Percentiles rank a stretch among this genome's conserved stretches.
Evolutionary conservation across 345 rosid species (phyloP).

Genomic region (Linum lewisii): DNA sequence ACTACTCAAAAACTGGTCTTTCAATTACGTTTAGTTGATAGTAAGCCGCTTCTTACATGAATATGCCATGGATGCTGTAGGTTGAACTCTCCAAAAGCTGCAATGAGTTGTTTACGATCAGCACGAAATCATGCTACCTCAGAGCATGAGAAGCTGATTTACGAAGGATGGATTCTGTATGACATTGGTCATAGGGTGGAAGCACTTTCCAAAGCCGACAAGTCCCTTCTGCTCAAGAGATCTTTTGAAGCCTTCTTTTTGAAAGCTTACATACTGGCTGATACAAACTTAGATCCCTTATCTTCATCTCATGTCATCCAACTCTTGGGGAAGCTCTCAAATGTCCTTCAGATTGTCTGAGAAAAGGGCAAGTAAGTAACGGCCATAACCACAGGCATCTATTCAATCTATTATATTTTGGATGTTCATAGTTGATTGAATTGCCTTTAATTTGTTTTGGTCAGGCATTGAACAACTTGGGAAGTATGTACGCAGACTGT

Average conservation of each 20-base stretch:
- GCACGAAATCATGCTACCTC: conserved; percentile 54
- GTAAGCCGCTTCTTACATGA: background rate
- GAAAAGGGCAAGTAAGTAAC: conserved; percentile 83
- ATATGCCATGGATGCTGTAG: conserved; percentile 25
- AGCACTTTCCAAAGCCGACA: conserved; percentile 70
- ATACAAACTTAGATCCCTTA: conserved; percentile 49
- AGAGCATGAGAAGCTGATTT: conserved; percentile 69
- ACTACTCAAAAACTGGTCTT: background rate
- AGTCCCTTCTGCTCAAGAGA: conserved; percentile 60
- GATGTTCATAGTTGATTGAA: conserved; percentile 3
- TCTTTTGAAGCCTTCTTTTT: conserved; percentile 93
- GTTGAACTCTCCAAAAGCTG: conserved; percentile 84
- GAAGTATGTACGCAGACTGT: conserved; percentile 69
- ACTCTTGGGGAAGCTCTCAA: conserved; percentile 82
- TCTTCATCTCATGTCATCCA: conserved; percentile 53
- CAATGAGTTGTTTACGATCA: conserved; percentile 70
- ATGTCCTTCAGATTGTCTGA: conserved; percentile 92
- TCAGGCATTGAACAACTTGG: conserved; percentile 89
- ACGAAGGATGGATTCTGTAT: conserved; percentile 93
- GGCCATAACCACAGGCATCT: background rate
- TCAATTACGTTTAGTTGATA: background rate
- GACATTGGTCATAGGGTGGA: conserved; percentile 73
- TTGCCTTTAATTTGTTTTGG: background rate
- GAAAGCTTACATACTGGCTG: conserved; percentile 81
- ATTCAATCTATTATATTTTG: background rate